Evolutionary conservation across 495 filamentous ascomycete genomes (phyloP), one percentile per base, ranked within the genome.

Genomic region (Talaromyces proteolyticus): DNA sequence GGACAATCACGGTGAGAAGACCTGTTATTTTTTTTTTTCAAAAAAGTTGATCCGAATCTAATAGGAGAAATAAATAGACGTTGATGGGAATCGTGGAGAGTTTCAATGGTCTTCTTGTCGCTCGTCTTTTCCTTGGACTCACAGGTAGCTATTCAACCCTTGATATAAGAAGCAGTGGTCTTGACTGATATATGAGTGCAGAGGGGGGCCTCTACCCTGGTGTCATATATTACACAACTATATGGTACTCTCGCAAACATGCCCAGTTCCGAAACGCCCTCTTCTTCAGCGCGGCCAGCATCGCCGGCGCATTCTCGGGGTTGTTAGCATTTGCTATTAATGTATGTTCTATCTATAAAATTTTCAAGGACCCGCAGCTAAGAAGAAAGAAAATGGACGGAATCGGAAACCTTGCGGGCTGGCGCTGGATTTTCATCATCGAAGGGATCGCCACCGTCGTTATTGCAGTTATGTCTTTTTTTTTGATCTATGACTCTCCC

Each of bases 71-170:
- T n/a, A n/a, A n/a, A n/a, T n/a, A n/a, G 0, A 79, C 79, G 0
- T 68, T 69, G 0, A 85, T 84, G 2, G 80, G 80, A 24, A 78
- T 67, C 5, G 79, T 75, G 0, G 61, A 70, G 20, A 85, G 66
- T 54, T 85, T 73, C 54, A 72, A 72, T 37, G 85, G 85, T 1
- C 68, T 89, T 37, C 65, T 86, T 19, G 81, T 78, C 3, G 75
- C 80, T 44, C 80, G 85, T n/a, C 89, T 90, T 70, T 86, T 86
- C 55, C 72, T 89, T 0, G 85, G 86, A 55, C 82, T 88, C 42
- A 75, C 75, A 6, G 77, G 29, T 34, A 34, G 8, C 29, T 34
- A 14, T 14, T 34, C 8, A 34, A n/a, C n/a, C 29, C 14, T 34
- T 34, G 57, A 72, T 24, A 68, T 71, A 62, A 53, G 57, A 18